Base-by-base conservation (phyloP, 2,329 filamentous ascomycete species). In the Fusarium phyllophilum region DNA sequence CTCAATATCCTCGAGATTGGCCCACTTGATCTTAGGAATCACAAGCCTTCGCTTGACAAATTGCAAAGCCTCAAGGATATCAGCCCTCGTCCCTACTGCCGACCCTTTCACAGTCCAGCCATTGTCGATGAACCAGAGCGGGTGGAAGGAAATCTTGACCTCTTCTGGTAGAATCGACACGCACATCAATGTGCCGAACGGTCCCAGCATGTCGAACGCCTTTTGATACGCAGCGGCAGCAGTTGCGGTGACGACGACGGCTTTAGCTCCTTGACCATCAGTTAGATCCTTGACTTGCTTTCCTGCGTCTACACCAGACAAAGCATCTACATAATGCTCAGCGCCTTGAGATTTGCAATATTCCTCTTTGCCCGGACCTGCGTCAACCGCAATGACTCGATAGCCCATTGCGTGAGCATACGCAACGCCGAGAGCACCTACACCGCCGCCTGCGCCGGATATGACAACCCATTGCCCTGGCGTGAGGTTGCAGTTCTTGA, bases 371-470 rank as follows among this genome's bases (percentile, higher is more conserved):
- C 75, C 77, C 0, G 73, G 61, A 4, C 82, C 82, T 0, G 78
- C 77, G 46, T 85, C 83, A 14, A 85, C 73, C 3, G 82, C 83
- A 24, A 85, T 79, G 1, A 84, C 80, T 6, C 83, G 79, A 34
- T 82, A 82, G 5, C 84, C 84, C 83, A 85, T 85, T 1, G 83
- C 82, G 46, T 72, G 78, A 2, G 82, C 84, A 61, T 79, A 85
- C n/a, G 81, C 77, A 12, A 85, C 78, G 1, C 80, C 83, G 22
- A 85, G 66, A 18, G 80, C 79, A 3, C 83, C 84, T 4, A 85
- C 82, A 3, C 84, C 84, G 8, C 83, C 83, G 1, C 81, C 83
- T 1, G 78, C 84, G 3, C 84, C 84, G 0, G 79, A 78, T 5
- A 86, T 75, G 5, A 79, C 82, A 2, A 84, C 62, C 78, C 79